Base-by-base conservation (phyloP, 768 basidiomycete species). In the Rhodosporidiobolus odoratus region DNA sequence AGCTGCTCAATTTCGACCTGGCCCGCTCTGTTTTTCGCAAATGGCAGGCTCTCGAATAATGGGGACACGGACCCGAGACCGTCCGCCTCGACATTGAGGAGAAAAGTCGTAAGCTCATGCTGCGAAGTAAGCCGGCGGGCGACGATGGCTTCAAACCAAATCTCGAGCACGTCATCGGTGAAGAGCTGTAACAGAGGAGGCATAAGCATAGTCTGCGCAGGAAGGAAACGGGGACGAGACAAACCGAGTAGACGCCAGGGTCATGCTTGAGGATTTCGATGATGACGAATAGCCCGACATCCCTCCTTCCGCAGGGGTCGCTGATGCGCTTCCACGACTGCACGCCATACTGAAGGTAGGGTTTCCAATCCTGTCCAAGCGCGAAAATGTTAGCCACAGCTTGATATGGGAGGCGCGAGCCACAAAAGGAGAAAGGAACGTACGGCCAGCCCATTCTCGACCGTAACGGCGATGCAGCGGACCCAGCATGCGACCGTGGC, bases 401-500 rank as follows among this genome's bases (percentile, higher is more conserved):
- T n/a, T n/a, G n/a, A 65, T 65, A 8, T 25, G 48, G n/a, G 59
- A 35, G 57, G 60, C 53, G 57, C 48, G n/a, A 25, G 15, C 34
- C 27, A 23, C 61, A n/a, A 19, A n/a, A 48, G 17, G 30, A 59
- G 56, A n/a, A 10, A 59, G 41, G 41, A 16, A 67, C 79, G 38
- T 25, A 86, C 86, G 75, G 80, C 79, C 65, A 81, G 69, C 30
- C 80, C 78, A 66, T 85, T 85, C 72, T 84, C 84, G 10, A 88
- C 83, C 23, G 87, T 75, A 25, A 91, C 83, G 65, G 83, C 82
- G 1, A 85, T 86, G 73, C 88, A 90, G 8, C 86, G 85, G 12
- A 89, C 82, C 89, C 90, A 92, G 74, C 87, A 88, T 64, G 86
- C 84, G 40, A 90, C 82, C 82, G 89, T 85, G 35, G 79, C 76